Percentiles rank a stretch among this genome's conserved stretches.
phyloP scores from a whole-genome alignment of 495 filamentous ascomycete species.

The Penicillium odoratum region DNA sequence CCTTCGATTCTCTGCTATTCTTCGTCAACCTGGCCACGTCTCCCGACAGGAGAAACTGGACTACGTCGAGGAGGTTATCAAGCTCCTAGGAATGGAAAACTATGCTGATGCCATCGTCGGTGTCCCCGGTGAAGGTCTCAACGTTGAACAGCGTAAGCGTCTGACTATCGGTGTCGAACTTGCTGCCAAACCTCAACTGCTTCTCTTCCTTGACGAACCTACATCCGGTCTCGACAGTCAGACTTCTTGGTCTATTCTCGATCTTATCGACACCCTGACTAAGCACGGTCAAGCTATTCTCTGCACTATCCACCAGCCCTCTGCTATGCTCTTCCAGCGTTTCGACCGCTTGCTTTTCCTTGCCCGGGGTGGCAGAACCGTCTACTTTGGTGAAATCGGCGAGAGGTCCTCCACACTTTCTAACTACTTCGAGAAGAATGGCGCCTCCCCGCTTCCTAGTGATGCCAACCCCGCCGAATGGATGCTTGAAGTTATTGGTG shows the following conservation, averaged over 20 bases:
- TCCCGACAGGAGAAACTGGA: slow-evolving; percentile 77
- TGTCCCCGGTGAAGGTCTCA: slow-evolving; percentile 67
- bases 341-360: slow-evolving; percentile 91
- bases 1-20: slow-evolving; percentile 75
- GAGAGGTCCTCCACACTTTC: slow-evolving; percentile 71
- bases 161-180: slow-evolving; percentile 85
- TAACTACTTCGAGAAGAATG: slow-evolving; percentile 79
- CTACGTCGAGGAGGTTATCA: slow-evolving; percentile 90
- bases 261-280: slow-evolving; percentile 82
- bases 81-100: slow-evolving; percentile 81
- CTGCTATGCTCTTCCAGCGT: slow-evolving; percentile 89
- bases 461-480: slow-evolving; percentile 83
- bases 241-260: slow-evolving; percentile 87
- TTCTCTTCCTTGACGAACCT: slow-evolving; percentile 61
- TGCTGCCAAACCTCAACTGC: slow-evolving; percentile 81
- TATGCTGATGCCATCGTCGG: slow-evolving; percentile 87
- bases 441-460: slow-evolving; percentile 65
- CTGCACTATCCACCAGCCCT: slow-evolving; percentile 96
- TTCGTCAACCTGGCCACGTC: slow-evolving; percentile 74
- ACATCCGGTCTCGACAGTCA: slow-evolving; percentile 68
- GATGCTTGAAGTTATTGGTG: slow-evolving; percentile 94
- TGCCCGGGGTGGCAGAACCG: slow-evolving; percentile 74
- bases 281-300: slow-evolving; percentile 89
- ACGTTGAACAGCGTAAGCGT: slow-evolving; percentile 83
- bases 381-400: slow-evolving; percentile 91